These are phyloP conservation scores for Fraxinus greggii DNA, from an alignment of 305 asterid genomes.

Conservation along the genomic window DNA sequence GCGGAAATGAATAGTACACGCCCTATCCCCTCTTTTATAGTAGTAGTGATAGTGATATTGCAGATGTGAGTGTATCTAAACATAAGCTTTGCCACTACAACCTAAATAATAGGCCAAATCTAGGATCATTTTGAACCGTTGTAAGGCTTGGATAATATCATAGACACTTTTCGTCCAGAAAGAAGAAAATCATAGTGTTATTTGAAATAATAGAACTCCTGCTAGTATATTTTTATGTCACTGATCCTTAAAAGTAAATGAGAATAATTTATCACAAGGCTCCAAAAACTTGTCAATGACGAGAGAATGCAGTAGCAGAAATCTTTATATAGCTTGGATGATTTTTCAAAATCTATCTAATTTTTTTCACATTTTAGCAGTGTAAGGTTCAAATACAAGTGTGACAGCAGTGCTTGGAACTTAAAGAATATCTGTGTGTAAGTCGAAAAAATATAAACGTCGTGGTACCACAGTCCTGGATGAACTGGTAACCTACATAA, in stretches of 20 bases:
- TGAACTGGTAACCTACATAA: neutral
- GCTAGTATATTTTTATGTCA: neutral
- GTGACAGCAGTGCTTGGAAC: neutral
- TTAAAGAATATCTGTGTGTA: neutral
- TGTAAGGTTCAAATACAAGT: neutral
- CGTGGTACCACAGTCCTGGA: neutral
- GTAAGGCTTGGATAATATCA: neutral
- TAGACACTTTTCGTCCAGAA: neutral
- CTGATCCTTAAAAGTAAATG: neutral
- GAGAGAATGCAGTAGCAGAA: neutral
- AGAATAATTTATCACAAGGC: neutral
- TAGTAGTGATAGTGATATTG: too few relatives aligned
- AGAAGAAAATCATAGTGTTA: neutral
- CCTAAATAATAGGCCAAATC: neutral
- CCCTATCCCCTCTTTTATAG: too few relatives aligned
- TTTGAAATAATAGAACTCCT: neutral
- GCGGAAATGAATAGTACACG: too few relatives aligned
- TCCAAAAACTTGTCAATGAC: neutral
- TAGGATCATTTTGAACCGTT: neutral
- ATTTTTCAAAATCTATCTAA: neutral
- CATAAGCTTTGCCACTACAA: neutral
- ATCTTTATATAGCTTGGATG: neutral
- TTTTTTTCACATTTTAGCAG: neutral
- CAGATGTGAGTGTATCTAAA: neutral
- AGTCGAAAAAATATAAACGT: neutral